phyloP scores from a whole-genome alignment of 1,284 basidiomycete genomes.

The Puccinia horiana region DNA sequence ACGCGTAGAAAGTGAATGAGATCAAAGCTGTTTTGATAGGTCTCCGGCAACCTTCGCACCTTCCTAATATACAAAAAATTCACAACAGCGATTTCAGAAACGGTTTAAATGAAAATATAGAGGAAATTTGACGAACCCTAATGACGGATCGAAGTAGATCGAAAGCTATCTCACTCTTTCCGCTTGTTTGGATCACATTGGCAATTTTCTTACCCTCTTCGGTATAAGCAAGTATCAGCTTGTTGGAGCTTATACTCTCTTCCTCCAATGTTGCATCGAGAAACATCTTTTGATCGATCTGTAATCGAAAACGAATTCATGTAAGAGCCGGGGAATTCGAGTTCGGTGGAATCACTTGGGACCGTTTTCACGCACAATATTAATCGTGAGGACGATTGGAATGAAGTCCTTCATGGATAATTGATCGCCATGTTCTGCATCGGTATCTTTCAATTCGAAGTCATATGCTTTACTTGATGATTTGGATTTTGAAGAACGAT shows the following conservation, averaged over 20 bases:
- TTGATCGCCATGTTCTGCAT: constrained; percentile 45
- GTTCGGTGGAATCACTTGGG: background rate
- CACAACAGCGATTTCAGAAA: background rate
- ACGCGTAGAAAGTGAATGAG: background rate
- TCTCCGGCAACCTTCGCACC: constrained; percentile 35
- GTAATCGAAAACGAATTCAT: background rate
- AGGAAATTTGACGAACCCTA: constrained; percentile 16
- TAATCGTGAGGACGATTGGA: constrained; percentile 38
- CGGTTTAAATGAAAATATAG: background rate
- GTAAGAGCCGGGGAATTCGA: background rate
- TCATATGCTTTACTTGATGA: constrained; percentile 9
- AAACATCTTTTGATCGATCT: constrained; percentile 45
- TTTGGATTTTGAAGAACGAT: constrained; percentile 17
- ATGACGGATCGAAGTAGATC: constrained; percentile 40
- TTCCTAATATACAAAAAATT: constrained; percentile 23
- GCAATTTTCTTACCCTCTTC: constrained; percentile 40
- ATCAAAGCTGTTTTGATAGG: constrained; percentile 28
- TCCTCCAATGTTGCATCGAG: constrained; percentile 47
- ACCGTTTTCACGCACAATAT: constrained; percentile 15
- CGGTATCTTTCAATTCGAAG: constrained; percentile 46
- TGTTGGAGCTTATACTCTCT: constrained; percentile 45
- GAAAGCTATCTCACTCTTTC: constrained; percentile 46
- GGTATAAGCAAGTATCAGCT: constrained; percentile 40
- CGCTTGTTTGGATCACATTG: constrained; percentile 45
- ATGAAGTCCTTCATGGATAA: constrained; percentile 30